These are phyloP conservation scores for Alternaria dauci DNA, from an alignment of 2,329 filamentous ascomycete genomes.

Conservation along the genomic window DNA sequence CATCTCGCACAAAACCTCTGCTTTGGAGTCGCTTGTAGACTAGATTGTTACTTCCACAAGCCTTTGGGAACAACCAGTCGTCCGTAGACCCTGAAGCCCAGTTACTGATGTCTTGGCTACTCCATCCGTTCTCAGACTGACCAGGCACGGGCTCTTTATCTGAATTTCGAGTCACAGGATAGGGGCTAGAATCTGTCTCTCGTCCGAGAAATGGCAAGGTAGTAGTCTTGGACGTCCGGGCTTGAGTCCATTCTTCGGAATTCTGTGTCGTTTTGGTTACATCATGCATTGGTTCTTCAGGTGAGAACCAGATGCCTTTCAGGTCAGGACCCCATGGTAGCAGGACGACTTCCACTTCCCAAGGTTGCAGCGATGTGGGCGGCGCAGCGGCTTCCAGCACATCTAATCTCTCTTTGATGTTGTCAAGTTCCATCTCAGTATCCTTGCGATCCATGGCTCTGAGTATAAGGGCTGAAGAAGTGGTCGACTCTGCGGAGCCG, in stretches of 20 bases:
- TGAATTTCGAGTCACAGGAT: slow-evolving; percentile 19
- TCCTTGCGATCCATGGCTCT: slow-evolving; percentile 51
- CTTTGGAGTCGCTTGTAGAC: slow-evolving; percentile 78
- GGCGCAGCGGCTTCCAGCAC: slow-evolving; percentile 66
- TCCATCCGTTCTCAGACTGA: slow-evolving; percentile 57
- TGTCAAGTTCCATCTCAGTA: slow-evolving; percentile 55
- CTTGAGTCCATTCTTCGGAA: slow-evolving; percentile 59
- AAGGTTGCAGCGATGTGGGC: slow-evolving; percentile 70
- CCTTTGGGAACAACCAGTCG: slow-evolving; percentile 73
- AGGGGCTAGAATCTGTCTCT: slow-evolving; percentile 39
- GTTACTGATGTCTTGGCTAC: slow-evolving; percentile 57
- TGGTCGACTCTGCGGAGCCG: slow-evolving; percentile 49
- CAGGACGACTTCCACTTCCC: slow-evolving; percentile 79
- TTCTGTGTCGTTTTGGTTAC: slow-evolving; percentile 49
- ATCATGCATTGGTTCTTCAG: slow-evolving; percentile 52
- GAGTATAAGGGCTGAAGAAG: slow-evolving; percentile 49
- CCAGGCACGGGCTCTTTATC: slow-evolving; percentile 30
- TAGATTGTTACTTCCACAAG: slow-evolving; percentile 68
- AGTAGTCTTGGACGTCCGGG: slow-evolving; percentile 27
- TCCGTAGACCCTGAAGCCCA: slow-evolving; percentile 57
- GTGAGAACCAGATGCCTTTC: slow-evolving; percentile 62
- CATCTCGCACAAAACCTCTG: slow-evolving; percentile 72
- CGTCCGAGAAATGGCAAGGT: slow-evolving; percentile 18
- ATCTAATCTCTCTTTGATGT: slow-evolving; percentile 58
- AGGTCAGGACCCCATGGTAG: slow-evolving; percentile 71